A percentile compares a stretch with the other conserved stretches of the same genome.
Evolutionary conservation across 306 rosid species (phyloP).

Genomic region (Delonix regia): DNA sequence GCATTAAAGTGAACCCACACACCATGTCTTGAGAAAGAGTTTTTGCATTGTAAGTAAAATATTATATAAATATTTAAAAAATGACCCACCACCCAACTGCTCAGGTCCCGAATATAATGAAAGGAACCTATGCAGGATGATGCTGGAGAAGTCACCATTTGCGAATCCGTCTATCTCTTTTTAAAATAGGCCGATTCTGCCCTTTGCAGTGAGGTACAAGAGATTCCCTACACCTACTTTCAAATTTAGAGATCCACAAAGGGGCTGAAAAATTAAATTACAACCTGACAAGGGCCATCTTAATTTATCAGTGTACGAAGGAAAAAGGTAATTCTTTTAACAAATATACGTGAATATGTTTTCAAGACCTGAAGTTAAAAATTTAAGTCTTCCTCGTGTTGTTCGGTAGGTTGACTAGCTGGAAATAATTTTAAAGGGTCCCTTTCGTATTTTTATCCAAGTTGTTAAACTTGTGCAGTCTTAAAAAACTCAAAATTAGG

Average conservation of each 20-base stretch:
- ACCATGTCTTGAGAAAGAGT: not conserved
- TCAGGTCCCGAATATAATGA: not conserved
- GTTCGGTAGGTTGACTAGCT: not conserved
- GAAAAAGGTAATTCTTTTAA: not conserved
- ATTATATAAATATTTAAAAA: not conserved
- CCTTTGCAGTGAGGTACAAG: not conserved
- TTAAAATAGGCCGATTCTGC: not conserved
- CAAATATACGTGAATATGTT: not conserved
- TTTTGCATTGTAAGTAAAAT: not conserved
- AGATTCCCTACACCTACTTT: conserved; percentile 16
- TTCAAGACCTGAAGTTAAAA: not conserved
- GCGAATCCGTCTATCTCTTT: not conserved
- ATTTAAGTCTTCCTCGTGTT: not conserved
- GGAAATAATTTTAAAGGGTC: not conserved
- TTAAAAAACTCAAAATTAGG: not conserved
- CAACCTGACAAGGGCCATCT: not conserved
- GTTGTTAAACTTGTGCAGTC: not conserved
- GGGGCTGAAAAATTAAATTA: not conserved
- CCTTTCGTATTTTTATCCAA: not conserved
- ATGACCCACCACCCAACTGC: conserved; percentile 18
- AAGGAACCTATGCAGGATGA: conserved; percentile 17
- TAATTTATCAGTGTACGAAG: not conserved
- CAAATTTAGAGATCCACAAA: conserved; percentile 8
- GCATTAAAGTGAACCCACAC: not conserved
- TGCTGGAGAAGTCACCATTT: conserved; percentile 2